Conservation (phyloP, 192 early-diverging fungal species). For the Spizellomyces punctatus region DNA sequence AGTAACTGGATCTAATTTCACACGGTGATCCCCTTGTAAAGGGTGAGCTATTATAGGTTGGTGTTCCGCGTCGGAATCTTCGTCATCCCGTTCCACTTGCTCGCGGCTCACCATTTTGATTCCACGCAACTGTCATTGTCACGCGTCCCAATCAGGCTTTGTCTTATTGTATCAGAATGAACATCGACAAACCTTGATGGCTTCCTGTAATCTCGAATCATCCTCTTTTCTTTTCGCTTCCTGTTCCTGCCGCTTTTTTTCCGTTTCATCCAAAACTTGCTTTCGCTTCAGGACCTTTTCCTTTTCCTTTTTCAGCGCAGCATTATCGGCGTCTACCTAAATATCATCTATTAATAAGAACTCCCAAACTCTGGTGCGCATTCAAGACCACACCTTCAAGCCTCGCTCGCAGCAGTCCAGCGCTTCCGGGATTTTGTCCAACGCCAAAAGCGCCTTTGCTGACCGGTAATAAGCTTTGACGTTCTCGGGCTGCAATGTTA, state of each 20-base stretch:
- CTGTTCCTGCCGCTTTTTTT: slow-evolving; percentile 48
- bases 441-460: slow-evolving; percentile 72
- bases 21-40: slow-evolving; percentile 44
- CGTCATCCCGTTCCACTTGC: too few relatives aligned
- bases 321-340: slow-evolving; percentile 60
- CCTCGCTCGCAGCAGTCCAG: slow-evolving; percentile 82
- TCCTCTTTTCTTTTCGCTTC: slow-evolving; percentile 47
- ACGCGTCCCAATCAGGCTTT: too few relatives aligned
- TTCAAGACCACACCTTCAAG: slow-evolving; percentile 43
- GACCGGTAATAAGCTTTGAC: slow-evolving; percentile 94
- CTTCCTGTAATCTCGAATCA: slow-evolving; percentile 46
- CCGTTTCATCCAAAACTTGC: slow-evolving; percentile 45
- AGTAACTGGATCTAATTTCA: slow-evolving; percentile 37
- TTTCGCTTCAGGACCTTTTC: slow-evolving; percentile 45
- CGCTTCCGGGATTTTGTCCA: slow-evolving; percentile 86
- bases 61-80: slow-evolving; percentile 14
- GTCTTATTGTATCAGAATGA: not conserved
- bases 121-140: too few relatives aligned
- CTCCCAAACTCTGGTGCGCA: not conserved
- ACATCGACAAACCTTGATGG: slow-evolving; percentile 31
- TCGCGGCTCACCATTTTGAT: too few relatives aligned
- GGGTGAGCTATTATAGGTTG: slow-evolving; percentile 40
- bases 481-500: slow-evolving; percentile 77
- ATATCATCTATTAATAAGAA: not conserved
- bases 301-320: slow-evolving; percentile 39